Base-by-base conservation (phyloP, 108 stramenopile species). In the Skeletonema tropicum region DNA sequence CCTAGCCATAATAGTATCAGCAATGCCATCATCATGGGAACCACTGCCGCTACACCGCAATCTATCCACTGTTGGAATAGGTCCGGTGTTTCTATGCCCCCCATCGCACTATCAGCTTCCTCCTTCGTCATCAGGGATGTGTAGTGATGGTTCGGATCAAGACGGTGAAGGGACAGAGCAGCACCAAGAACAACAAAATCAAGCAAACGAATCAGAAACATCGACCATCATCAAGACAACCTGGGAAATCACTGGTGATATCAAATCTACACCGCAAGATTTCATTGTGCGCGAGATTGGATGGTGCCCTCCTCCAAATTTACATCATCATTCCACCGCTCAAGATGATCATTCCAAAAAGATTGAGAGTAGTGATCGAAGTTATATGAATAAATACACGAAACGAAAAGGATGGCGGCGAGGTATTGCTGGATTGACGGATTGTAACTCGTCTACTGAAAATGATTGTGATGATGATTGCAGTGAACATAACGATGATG, bases 221-320 rank as follows among this genome's bases (percentile, higher is more conserved):
- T 21, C 63, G 57, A 41, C 31, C 60, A 45, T 57, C 60, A 45
- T 57, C n/a, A 29, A 48, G 21, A 25, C 38, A 0, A 88, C 92
- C 10, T 87, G 86, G 80, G 94, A 94, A 70, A 86, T 94, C 52
- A 26, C 79, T 15, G 94, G 91, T 5, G 57, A 67, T 7, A 84
- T 94, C 66, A 94, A 94, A 70, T 60, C 76, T 10, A 58, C 6
- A 2, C 89, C 94, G 32, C 82, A 92, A 77, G 94, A 94, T 70
- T 94, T 94, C 77, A 60, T 89, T 12, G 94, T 94, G 3, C 86
- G 91, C 31, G 94, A 94, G 82, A 86, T 94, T 58, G 85, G 79
- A 58, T 70, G 48, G 67, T 36, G 62, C 5, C 79, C 79, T 41
- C 29, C 66, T 14, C 23, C 23, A 10, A 23, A 21, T 7, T 7